phyloP scores from a whole-genome alignment of 2,329 filamentous ascomycete genomes.

The Colletotrichum sp. region DNA sequence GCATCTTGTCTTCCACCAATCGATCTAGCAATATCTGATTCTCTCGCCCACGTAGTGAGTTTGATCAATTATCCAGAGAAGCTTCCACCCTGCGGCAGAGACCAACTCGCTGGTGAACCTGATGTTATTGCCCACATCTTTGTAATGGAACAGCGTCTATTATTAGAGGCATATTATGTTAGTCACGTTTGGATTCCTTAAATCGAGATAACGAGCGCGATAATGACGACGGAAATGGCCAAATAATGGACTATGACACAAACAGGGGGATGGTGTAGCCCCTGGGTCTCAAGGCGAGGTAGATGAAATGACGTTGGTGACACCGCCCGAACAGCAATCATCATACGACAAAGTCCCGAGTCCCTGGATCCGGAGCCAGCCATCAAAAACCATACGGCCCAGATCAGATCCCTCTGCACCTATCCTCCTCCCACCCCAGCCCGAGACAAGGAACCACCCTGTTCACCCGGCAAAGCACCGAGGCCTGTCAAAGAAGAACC shows the following conservation, averaged over 20 bases:
- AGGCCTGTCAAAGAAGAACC: background rate
- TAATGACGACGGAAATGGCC: background rate
- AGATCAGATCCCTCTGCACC: background rate
- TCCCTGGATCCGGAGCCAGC: background rate
- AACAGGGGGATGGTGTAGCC: background rate
- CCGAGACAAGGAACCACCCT: background rate
- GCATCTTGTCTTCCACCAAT: background rate
- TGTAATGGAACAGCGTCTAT: background rate
- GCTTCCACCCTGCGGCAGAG: background rate
- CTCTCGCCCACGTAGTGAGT: background rate
- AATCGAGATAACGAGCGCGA: background rate
- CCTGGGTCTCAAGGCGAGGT: background rate
- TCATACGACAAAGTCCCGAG: background rate
- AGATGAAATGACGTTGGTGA: background rate
- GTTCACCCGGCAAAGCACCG: background rate
- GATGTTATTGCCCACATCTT: background rate
- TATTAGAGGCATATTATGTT: background rate
- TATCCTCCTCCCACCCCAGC: background rate
- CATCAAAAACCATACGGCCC: background rate
- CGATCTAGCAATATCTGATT: background rate
- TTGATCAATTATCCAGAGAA: background rate
- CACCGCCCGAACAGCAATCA: background rate
- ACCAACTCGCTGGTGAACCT: background rate
- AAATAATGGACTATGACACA: background rate
- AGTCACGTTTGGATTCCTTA: background rate